These are phyloP conservation scores for Fusarium sp. DNA, from an alignment of 2,329 filamentous ascomycete species.

Conservation along the genomic window DNA sequence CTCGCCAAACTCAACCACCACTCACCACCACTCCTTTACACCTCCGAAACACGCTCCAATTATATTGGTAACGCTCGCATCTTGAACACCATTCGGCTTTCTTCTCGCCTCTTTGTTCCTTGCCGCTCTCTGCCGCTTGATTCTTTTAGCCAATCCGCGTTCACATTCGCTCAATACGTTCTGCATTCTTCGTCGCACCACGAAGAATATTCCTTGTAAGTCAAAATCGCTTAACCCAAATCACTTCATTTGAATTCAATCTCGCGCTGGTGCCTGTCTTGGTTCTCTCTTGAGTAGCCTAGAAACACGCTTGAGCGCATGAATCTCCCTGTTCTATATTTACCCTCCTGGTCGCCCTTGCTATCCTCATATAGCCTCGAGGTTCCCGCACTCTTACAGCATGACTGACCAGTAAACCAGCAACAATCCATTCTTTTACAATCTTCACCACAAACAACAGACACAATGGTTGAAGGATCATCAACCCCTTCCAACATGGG, in stretches of 20 bases:
- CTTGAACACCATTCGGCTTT: conserved; percentile 51
- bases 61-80: conserved; percentile 54
- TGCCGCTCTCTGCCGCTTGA: conserved; percentile 35
- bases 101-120: conserved; percentile 37
- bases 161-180: conserved; percentile 33
- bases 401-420: conserved; percentile 36
- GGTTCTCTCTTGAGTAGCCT: conserved; percentile 1
- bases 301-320: neutral
- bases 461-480: conserved; percentile 55
- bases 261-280: conserved; percentile 21
- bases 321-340: conserved; percentile 6
- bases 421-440: conserved; percentile 21
- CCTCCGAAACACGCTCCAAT: conserved; percentile 50
- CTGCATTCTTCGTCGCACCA: conserved; percentile 47
- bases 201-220: conserved; percentile 51
- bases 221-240: conserved; percentile 50
- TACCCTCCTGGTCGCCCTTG: neutral
- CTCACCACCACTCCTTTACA: conserved; percentile 42
- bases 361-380: neutral
- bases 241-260: conserved; percentile 7
- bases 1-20: conserved; percentile 45
- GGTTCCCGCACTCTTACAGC: neutral
- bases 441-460: conserved; percentile 39
- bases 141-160: conserved; percentile 40
- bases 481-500: conserved; percentile 60